Evolutionary conservation across 208 protist genomes (phyloP).

Genomic region (Trypanosoma mega): DNA sequence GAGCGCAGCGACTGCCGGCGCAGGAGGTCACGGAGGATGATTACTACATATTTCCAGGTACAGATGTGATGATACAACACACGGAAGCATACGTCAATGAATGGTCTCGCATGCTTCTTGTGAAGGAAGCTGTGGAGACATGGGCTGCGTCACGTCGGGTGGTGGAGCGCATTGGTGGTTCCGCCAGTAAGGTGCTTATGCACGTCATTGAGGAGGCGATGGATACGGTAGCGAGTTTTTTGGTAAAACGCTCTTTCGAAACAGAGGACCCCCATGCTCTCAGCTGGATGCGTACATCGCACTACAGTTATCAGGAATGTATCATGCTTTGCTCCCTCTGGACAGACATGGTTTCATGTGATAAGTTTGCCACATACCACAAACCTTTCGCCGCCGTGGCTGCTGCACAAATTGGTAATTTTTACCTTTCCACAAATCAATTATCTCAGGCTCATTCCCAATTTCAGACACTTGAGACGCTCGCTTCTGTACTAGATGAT

Average conservation of each 20-base stretch:
- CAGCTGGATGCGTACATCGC: slow-evolving; percentile 60
- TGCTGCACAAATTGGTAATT: slow-evolving; percentile 74
- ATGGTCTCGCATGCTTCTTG: slow-evolving; percentile 77
- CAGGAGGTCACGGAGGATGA: slow-evolving; percentile 63
- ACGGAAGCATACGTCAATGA: slow-evolving; percentile 75
- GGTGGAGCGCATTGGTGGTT: slow-evolving; percentile 52
- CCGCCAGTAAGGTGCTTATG: slow-evolving; percentile 34
- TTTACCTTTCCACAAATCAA: slow-evolving; percentile 84
- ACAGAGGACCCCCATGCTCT: slow-evolving; percentile 39
- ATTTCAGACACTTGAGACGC: slow-evolving; percentile 46
- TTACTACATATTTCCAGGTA: slow-evolving; percentile 76
- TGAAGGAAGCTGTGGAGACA: slow-evolving; percentile 83
- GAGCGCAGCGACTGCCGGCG: slow-evolving; percentile 33
- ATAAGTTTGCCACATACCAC: slow-evolving; percentile 61
- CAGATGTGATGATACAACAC: slow-evolving; percentile 70
- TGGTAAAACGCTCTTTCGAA: slow-evolving; percentile 63
- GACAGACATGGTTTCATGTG: slow-evolving; percentile 58
- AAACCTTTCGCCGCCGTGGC: slow-evolving; percentile 57
- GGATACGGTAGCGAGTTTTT: slow-evolving; percentile 59
- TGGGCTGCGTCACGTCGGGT: slow-evolving; percentile 71
- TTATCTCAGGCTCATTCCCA: slow-evolving; percentile 61
- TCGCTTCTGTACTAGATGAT: slow-evolving; percentile 33
- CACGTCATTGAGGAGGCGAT: slow-evolving; percentile 58
- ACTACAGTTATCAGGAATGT: slow-evolving; percentile 81
- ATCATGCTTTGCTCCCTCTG: slow-evolving; percentile 84